A percentile compares a stretch with the other conserved stretches of the same genome.
phyloP scores from a whole-genome alignment of 176 grass and related monocot species.

The Bothriochloa decipiens region DNA sequence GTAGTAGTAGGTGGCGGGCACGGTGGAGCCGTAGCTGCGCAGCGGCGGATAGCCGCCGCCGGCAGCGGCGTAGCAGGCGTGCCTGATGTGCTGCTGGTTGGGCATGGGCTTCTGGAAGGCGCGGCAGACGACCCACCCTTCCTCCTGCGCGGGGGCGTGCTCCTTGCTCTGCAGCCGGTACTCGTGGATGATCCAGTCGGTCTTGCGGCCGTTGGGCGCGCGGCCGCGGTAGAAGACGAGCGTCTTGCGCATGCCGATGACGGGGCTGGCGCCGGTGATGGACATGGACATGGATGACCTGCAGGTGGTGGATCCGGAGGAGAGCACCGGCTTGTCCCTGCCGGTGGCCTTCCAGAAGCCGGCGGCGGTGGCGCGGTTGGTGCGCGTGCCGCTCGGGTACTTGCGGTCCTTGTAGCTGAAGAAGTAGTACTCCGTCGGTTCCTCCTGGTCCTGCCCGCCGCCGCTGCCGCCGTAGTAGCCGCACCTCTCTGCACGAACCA shows the following conservation, averaged over 20 bases:
- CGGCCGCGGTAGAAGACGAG: slow-evolving; percentile 97
- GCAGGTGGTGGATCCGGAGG: slow-evolving; percentile 12
- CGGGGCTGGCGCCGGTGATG: background rate
- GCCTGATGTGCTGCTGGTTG: slow-evolving; percentile 59
- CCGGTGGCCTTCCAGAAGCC: slow-evolving; percentile 99
- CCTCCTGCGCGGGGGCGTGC: slow-evolving; percentile 81
- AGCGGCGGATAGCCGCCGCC: background rate
- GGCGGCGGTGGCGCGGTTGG: slow-evolving; percentile 81
- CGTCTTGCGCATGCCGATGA: slow-evolving; percentile 97
- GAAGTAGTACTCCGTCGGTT: slow-evolving; percentile 89
- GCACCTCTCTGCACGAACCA: slow-evolving; percentile 57
- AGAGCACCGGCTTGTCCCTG: slow-evolving; percentile 83
- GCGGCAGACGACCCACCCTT: slow-evolving; percentile 98
- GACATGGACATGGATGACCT: too few relatives aligned
- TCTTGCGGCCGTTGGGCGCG: slow-evolving; percentile 81
- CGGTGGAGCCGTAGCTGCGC: background rate
- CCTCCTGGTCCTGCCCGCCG: slow-evolving; percentile 41
- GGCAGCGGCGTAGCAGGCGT: slow-evolving; percentile 27
- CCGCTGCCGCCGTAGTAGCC: slow-evolving; percentile 34
- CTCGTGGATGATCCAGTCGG: slow-evolving; percentile 97
- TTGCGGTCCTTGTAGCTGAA: slow-evolving; percentile 98
- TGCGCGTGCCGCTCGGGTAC: slow-evolving; percentile 92
- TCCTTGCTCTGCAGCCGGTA: slow-evolving; percentile 84
- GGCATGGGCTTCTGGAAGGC: slow-evolving; percentile 79
- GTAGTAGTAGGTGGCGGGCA: slow-evolving; percentile 9